Conservation (phyloP, 495 filamentous ascomycete species). For the Aspergillus funiculosus region DNA sequence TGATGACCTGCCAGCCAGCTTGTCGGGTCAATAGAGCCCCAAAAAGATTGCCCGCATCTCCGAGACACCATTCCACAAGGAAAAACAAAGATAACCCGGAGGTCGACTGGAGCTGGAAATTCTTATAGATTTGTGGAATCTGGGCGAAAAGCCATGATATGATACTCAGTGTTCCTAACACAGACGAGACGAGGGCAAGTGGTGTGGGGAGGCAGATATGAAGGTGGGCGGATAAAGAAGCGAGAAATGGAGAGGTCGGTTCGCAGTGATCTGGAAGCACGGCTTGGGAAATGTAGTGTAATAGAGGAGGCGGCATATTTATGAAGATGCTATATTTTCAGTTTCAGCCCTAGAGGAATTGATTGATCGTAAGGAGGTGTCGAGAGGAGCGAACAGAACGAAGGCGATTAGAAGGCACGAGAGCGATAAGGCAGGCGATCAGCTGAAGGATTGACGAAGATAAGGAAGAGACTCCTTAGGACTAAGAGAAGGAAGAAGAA, state of each 20-base stretch:
- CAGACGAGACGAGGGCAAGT: constrained; percentile 58
- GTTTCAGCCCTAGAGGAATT: no score
- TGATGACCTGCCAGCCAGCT: constrained; percentile 63
- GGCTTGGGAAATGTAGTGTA: constrained; percentile 24
- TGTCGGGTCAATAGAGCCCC: constrained; percentile 62
- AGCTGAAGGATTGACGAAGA: not conserved
- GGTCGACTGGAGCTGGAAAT: constrained; percentile 58
- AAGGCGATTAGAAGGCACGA: constrained; percentile 1
- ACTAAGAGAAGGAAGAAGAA: constrained; percentile 3
- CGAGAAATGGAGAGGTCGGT: constrained; percentile 54
- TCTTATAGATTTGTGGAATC: constrained; percentile 69
- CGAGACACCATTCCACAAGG: constrained; percentile 62
- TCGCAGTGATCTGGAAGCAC: constrained; percentile 57
- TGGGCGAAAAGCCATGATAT: constrained; percentile 74
- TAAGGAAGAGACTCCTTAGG: not conserved
- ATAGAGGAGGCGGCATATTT: constrained; percentile 29
- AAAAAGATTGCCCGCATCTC: constrained; percentile 62
- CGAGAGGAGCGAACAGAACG: not conserved
- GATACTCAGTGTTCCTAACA: constrained; percentile 61
- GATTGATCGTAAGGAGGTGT: no score
- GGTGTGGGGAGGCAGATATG: constrained; percentile 63
- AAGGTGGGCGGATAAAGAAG: constrained; percentile 52
- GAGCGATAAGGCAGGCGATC: not conserved
- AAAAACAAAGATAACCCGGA: constrained; percentile 66
- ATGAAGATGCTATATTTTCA: not conserved